These are phyloP conservation scores for Solanum neorickii DNA, from an alignment of 257 asterid species.

Conservation along the genomic window DNA sequence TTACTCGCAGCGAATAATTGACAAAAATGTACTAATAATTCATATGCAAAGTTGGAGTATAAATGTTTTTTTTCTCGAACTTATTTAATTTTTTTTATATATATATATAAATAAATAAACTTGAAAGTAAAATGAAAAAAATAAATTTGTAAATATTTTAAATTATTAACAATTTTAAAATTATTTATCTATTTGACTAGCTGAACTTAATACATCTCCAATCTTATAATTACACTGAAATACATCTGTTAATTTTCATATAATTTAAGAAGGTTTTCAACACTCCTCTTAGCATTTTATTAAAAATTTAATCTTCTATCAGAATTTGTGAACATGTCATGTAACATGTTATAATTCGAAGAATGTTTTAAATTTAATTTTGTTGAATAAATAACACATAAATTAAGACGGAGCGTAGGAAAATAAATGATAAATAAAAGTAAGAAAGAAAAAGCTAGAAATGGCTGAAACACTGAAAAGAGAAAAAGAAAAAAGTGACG, in stretches of 20 bases:
- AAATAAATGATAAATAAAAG: not conserved
- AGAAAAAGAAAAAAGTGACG: not conserved
- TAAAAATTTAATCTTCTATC: too few relatives aligned
- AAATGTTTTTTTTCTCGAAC: not conserved
- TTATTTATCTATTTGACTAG: rapidly evolving
- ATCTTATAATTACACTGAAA: too few relatives aligned
- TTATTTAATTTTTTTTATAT: not conserved
- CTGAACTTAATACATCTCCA: too few relatives aligned
- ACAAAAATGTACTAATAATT: not conserved
- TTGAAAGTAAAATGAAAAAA: not conserved
- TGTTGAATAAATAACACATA: not conserved
- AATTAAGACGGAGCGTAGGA: not conserved
- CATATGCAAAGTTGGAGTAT: not conserved
- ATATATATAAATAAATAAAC: not conserved
- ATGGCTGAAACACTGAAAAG: not conserved
- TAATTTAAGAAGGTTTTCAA: too few relatives aligned
- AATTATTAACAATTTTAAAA: too few relatives aligned
- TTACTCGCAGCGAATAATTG: not conserved
- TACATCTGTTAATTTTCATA: too few relatives aligned
- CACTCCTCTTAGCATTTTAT: too few relatives aligned
- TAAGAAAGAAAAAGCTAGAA: not conserved
- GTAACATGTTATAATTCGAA: too few relatives aligned
- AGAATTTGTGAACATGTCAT: not conserved
- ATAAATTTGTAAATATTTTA: not conserved
- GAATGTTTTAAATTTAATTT: too few relatives aligned